Conservation (phyloP, 1,139 yeast genomes). For the Blastobotrys raffinosifermentans region DNA sequence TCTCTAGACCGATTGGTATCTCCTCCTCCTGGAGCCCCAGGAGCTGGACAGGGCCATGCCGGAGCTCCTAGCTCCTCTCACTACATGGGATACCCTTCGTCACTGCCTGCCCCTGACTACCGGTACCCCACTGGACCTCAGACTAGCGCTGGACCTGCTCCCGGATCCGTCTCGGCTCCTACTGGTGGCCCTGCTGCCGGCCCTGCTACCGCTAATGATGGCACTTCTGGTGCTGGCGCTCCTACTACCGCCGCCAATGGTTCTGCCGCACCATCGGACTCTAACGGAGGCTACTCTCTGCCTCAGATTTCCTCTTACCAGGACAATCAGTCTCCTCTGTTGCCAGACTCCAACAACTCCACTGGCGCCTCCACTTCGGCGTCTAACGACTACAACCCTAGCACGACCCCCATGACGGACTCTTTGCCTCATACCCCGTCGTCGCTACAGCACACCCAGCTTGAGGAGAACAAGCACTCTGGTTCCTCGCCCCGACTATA, state of each 20-base stretch:
- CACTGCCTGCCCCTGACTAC: slow-evolving; percentile 1
- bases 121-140: not conserved
- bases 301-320: slow-evolving; percentile 13
- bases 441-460: slow-evolving; percentile 1
- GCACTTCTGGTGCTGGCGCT: slow-evolving; percentile 1
- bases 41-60: not conserved
- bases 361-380: not conserved
- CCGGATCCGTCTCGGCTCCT: not conserved
- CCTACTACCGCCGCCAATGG: not conserved
- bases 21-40: not conserved
- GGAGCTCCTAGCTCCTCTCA: not conserved
- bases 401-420: slow-evolving; percentile 22
- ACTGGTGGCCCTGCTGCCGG: not conserved
- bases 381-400: slow-evolving; percentile 14
- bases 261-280: not conserved
- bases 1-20: not conserved
- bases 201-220: not conserved
- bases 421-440: slow-evolving; percentile 20
- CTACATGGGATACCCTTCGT: slow-evolving; percentile 1
- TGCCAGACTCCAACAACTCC: not conserved
- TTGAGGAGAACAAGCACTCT: slow-evolving; percentile 1
- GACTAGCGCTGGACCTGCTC: not conserved
- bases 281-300: slow-evolving; percentile 6
- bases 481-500: not conserved
- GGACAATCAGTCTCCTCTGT: not conserved